Percentiles rank a stretch among this genome's conserved stretches.
Evolutionary conservation across 371 early-diverging fungal species (phyloP).

Genomic region (Mucor circinelloides): DNA sequence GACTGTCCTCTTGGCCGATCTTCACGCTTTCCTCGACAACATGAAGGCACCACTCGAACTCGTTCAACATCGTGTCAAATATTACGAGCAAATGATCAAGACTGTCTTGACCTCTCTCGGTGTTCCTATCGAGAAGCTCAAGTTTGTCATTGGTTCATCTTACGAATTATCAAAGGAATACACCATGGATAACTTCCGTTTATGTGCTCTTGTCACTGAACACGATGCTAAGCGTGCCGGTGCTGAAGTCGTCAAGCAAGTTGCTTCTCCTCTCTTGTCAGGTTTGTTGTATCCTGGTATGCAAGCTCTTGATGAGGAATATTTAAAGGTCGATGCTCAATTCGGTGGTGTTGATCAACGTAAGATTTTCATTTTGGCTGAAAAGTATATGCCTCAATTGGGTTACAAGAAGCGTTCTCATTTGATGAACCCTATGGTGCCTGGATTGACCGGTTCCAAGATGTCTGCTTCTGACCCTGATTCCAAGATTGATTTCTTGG

Average conservation of each 20-base stretch:
- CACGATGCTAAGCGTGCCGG: conserved; percentile 99
- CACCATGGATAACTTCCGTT: conserved; percentile 93
- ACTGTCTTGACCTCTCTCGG: conserved; percentile 89
- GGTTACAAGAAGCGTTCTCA: conserved; percentile 99
- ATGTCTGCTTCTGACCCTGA: conserved; percentile 99
- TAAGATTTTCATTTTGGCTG: conserved; percentile 99
- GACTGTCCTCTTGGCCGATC: conserved; percentile 95
- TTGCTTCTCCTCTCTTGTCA: conserved; percentile 91
- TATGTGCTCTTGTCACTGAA: conserved; percentile 89
- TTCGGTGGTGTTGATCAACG: conserved; percentile 99
- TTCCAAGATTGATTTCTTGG: conserved; percentile 98
- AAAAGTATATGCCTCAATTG: conserved; percentile 94
- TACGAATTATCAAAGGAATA: conserved; percentile 92
- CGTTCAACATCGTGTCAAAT: conserved; percentile 87
- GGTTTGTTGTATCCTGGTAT: conserved; percentile 98
- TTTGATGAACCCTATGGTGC: conserved; percentile 99
- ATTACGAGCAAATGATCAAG: conserved; percentile 96
- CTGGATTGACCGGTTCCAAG: conserved; percentile 96
- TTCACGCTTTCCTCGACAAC: conserved; percentile 99
- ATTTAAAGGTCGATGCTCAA: conserved; percentile 97
- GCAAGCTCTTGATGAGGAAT: conserved; percentile 99
- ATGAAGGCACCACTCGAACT: conserved; percentile 98
- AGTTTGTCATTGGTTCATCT: conserved; percentile 92
- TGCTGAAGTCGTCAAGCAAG: conserved; percentile 99
- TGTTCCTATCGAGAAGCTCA: conserved; percentile 90